A percentile compares a stretch with the other conserved stretches of the same genome.
These are phyloP conservation scores for Cystobasidium tubakii DNA, from an alignment of 768 basidiomycete genomes.

Conservation along the genomic window DNA sequence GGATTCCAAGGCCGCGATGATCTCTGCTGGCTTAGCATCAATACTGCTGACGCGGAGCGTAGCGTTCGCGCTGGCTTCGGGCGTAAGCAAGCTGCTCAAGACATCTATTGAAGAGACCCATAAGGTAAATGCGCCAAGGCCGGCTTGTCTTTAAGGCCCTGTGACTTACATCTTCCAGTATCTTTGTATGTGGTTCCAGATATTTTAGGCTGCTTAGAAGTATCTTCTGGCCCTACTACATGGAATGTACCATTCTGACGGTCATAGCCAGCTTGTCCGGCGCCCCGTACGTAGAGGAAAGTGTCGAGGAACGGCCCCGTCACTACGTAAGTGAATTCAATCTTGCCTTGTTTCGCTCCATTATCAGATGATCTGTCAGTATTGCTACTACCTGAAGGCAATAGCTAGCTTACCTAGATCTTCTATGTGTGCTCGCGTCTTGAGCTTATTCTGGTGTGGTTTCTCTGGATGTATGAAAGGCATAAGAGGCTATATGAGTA, in stretches of 20 bases:
- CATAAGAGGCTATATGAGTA: too few relatives aligned
- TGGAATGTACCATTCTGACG: conserved; percentile 18
- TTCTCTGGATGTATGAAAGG: too few relatives aligned
- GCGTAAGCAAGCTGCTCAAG: conserved; percentile 30
- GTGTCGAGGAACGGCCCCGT: conserved; percentile 39
- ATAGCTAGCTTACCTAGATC: conserved; percentile 3
- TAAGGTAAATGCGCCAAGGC: neutral
- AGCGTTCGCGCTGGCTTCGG: conserved; percentile 35
- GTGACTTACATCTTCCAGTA: conserved; percentile 29
- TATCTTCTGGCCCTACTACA: conserved; percentile 34
- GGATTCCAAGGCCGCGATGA: conserved; percentile 7
- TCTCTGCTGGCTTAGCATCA: conserved; percentile 35
- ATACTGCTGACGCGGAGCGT: conserved; percentile 34
- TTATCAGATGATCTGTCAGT: neutral
- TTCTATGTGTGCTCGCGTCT: conserved; percentile 38
- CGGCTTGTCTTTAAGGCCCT: neutral
- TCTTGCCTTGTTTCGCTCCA: conserved; percentile 33
- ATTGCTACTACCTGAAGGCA: neutral
- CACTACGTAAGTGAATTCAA: conserved; percentile 38
- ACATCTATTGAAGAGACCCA: conserved; percentile 2
- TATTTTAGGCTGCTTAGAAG: conserved; percentile 25
- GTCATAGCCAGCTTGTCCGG: conserved; percentile 10
- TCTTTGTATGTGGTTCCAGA: conserved; percentile 37
- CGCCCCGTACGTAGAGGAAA: conserved; percentile 31
- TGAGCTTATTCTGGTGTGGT: conserved; percentile 41